A percentile compares a stretch with the other conserved stretches of the same genome.
These are phyloP conservation scores for Leccinum olivaceopallidum DNA, from an alignment of 768 basidiomycete species.

Conservation along the genomic window DNA sequence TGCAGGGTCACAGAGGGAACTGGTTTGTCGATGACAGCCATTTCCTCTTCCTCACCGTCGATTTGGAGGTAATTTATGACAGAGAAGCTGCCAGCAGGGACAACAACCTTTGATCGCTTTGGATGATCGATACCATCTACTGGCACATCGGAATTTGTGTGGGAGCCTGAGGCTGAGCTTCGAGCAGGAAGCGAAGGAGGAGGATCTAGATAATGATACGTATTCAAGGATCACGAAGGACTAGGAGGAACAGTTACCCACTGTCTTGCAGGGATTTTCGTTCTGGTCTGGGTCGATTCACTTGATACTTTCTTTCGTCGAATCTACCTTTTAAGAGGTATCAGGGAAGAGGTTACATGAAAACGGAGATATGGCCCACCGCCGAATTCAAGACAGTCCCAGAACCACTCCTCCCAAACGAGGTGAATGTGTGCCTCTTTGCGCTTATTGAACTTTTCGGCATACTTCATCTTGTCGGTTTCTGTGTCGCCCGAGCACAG, in stretches of 20 bases:
- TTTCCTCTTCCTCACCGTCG: constrained; percentile 50
- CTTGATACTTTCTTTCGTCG: constrained; percentile 60
- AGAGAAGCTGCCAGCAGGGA: constrained; percentile 18
- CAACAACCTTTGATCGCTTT: constrained; percentile 16
- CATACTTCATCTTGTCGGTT: constrained; percentile 77
- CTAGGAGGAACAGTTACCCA: constrained; percentile 9
- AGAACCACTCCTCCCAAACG: constrained; percentile 97
- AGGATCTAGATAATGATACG: constrained; percentile 10
- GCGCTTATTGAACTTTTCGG: constrained; percentile 67
- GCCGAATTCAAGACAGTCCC: constrained; percentile 82
- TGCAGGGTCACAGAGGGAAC: constrained; percentile 62
- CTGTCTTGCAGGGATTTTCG: constrained; percentile 39
- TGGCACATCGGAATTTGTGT: constrained; percentile 13
- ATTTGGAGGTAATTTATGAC: constrained; percentile 21
- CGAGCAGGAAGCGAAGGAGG: constrained; percentile 11
- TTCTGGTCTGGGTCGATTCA: constrained; percentile 59
- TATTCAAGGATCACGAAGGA: neutral
- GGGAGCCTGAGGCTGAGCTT: constrained; percentile 19
- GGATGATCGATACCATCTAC: constrained; percentile 19
- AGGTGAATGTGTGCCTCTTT: constrained; percentile 75
- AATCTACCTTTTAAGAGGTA: constrained; percentile 49
- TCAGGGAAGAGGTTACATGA: neutral
- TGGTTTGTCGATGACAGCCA: constrained; percentile 56
- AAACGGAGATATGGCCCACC: constrained; percentile 39
- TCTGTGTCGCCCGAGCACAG: constrained; percentile 69